Conservation (phyloP, 2,329 filamentous ascomycete species). For the Sporothrix brasiliensis region DNA sequence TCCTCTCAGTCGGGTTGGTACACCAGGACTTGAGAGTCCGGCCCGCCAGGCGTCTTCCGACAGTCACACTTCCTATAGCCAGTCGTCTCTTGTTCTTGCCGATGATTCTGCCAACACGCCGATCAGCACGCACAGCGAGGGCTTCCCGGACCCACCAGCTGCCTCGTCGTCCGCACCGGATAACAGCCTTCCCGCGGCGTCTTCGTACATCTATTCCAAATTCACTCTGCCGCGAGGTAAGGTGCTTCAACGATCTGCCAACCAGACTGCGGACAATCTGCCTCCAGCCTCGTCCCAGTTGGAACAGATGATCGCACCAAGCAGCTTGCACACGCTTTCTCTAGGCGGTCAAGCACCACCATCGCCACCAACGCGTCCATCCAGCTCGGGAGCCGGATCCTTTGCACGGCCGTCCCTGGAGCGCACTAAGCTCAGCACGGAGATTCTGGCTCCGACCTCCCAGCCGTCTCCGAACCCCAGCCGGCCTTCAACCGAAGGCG, state of each 20-base stretch:
- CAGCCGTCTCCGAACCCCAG: constrained; percentile 52
- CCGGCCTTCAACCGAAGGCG: constrained; percentile 51
- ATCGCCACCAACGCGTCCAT: constrained; percentile 63
- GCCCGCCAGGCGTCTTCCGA: constrained; percentile 67
- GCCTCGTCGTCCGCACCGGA: constrained; percentile 44
- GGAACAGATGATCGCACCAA: constrained; percentile 58
- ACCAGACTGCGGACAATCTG: constrained; percentile 59
- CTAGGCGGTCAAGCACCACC: constrained; percentile 57
- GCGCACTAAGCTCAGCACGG: constrained; percentile 54
- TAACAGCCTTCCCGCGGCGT: constrained; percentile 54
- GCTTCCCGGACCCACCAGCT: constrained; percentile 57
- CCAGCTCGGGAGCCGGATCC: constrained; percentile 55
- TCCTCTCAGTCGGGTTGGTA: constrained; percentile 75
- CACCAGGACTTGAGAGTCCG: constrained; percentile 60
- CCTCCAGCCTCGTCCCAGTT: constrained; percentile 61
- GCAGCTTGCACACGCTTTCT: constrained; percentile 48
- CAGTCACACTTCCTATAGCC: constrained; percentile 61
- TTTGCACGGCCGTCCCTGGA: constrained; percentile 54
- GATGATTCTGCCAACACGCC: constrained; percentile 71
- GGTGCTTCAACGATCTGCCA: constrained; percentile 66
- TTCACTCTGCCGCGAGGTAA: constrained; percentile 84
- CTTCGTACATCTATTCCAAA: constrained; percentile 82
- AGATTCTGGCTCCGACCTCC: constrained; percentile 48
- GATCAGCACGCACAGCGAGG: constrained; percentile 71
- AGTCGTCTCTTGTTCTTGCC: constrained; percentile 63